phyloP scores from a whole-genome alignment of 208 protist genomes.

The Endotrypanum monterogeii region DNA sequence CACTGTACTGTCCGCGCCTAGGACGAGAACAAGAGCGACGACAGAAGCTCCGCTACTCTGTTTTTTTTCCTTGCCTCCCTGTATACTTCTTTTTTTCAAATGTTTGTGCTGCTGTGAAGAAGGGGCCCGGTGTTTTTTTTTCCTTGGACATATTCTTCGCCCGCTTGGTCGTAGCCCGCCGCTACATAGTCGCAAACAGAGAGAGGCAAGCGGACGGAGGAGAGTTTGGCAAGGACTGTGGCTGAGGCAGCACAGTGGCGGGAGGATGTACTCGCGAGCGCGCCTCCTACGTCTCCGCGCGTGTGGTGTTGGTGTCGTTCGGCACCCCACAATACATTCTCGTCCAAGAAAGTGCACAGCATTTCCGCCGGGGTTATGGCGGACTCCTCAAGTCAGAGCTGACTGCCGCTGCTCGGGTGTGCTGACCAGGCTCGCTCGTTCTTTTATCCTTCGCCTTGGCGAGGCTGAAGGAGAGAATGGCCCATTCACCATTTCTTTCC shows the following conservation, averaged over 20 bases:
- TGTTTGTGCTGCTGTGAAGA: background rate
- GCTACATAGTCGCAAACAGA: background rate
- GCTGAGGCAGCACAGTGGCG: background rate
- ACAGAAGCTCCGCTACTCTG: background rate
- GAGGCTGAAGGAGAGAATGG: background rate
- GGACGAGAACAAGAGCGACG: background rate
- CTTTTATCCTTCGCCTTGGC: slow-evolving; percentile 2
- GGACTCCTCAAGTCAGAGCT: background rate
- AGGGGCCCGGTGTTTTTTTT: too few species aligned
- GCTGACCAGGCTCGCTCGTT: slow-evolving; percentile 1
- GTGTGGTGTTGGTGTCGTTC: background rate
- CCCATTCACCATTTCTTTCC: slow-evolving; percentile 5
- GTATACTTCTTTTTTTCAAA: background rate
- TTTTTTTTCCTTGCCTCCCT: background rate
- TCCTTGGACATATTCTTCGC: background rate
- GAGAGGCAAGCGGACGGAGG: background rate
- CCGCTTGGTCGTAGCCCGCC: background rate
- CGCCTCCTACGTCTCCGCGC: background rate
- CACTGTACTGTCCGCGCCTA: background rate
- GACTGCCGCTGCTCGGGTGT: background rate
- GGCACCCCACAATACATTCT: background rate
- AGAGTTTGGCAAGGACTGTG: background rate
- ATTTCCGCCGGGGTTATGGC: background rate
- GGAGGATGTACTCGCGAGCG: slow-evolving; percentile 3
- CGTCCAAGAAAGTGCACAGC: background rate